Base-by-base conservation (phyloP, 768 basidiomycete genomes). In the Cystofilobasidium macerans region DNA sequence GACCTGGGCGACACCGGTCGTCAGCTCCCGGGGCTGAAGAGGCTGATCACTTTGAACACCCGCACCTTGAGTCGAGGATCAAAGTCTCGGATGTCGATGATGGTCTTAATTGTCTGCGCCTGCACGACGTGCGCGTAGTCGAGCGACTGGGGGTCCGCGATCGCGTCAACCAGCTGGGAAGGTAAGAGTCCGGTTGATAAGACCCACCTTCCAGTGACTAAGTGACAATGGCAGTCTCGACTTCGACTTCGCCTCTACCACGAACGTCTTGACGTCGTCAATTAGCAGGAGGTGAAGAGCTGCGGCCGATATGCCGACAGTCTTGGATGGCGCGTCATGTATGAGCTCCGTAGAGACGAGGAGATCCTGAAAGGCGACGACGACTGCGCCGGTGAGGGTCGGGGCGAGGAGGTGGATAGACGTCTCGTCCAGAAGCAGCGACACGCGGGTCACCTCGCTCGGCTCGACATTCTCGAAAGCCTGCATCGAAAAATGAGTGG, bases 401-500 rank as follows among this genome's bases (percentile, higher is more conserved):
- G 82, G 81, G 1, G 86, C 81, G 26, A 82, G 77, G 1, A 82
- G 67, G 58, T 84, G 83, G 14, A 88, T 71, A 0, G 88, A 87
- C 13, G 84, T 82, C 71, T 92, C 86, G 22, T 78, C 66, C 26
- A 91, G 71, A 69, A 80, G 82, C 38, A 93, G 67, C n/a, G 80
- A 78, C 30, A 97, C 76, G 14, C 79, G 78, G 8, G 91, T 97
- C 48, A 86, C 78, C 73, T 98, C 95, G 63, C 81, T 90, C 1
- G 95, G 95, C 20, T 91, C 83, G 16, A 95, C 91, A 28, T 89
- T 82, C 75, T 93, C 93, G 72, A 99, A 99, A 0, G 88, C 86
- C 91, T 84, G 11, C 53, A 35, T 7, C 57, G 28, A 35, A 0
- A 20, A 14, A 14, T 22, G 13, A 14, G 35, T 36, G 8, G 3